A percentile compares a stretch with the other conserved stretches of the same genome.
These are phyloP conservation scores for Tolypocladium guangdongense DNA, from an alignment of 2,329 filamentous ascomycete species.

Conservation along the genomic window DNA sequence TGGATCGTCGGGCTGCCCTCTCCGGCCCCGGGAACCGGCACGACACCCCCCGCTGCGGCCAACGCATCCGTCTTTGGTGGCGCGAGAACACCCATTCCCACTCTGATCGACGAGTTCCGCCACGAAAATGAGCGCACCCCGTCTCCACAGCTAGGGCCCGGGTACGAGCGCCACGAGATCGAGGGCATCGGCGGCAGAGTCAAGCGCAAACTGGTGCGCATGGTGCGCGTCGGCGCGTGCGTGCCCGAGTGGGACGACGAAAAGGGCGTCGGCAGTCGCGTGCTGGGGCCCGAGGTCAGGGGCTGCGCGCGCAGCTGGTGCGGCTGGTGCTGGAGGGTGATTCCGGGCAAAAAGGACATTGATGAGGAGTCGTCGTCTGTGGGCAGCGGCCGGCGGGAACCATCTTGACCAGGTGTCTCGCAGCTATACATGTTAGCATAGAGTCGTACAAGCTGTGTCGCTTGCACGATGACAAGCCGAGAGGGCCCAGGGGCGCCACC, in stretches of 20 bases:
- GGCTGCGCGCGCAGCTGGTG: conserved; percentile 73
- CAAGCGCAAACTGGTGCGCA: conserved; percentile 78
- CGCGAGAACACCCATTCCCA: conserved; percentile 11
- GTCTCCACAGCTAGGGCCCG: conserved; percentile 47
- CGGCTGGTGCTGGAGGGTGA: conserved; percentile 76
- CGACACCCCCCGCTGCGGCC: conserved; percentile 5
- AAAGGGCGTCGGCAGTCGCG: conserved; percentile 45
- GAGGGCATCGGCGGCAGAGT: conserved; percentile 82
- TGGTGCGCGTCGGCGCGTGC: conserved; percentile 69
- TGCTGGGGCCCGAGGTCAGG: conserved; percentile 58
- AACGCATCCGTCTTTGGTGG: conserved; percentile 5
- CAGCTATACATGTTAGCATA: not conserved
- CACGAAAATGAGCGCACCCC: conserved; percentile 30
- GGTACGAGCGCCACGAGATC: conserved; percentile 79
- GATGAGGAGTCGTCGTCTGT: conserved; percentile 13
- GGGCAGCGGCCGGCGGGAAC: conserved; percentile 2
- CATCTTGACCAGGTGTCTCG: not conserved
- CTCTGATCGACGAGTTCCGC: conserved; percentile 19
- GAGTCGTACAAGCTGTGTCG: not conserved
- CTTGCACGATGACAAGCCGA: not conserved
- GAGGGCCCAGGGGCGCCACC: not conserved
- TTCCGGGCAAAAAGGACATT: conserved; percentile 45
- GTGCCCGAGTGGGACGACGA: conserved; percentile 83
- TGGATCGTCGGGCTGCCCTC: conserved; percentile 10
- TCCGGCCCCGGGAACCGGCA: conserved; percentile 8